These are phyloP conservation scores for Phalaenopsis equestris DNA, from an alignment of 106 monocot genomes.

Conservation along the genomic window DNA sequence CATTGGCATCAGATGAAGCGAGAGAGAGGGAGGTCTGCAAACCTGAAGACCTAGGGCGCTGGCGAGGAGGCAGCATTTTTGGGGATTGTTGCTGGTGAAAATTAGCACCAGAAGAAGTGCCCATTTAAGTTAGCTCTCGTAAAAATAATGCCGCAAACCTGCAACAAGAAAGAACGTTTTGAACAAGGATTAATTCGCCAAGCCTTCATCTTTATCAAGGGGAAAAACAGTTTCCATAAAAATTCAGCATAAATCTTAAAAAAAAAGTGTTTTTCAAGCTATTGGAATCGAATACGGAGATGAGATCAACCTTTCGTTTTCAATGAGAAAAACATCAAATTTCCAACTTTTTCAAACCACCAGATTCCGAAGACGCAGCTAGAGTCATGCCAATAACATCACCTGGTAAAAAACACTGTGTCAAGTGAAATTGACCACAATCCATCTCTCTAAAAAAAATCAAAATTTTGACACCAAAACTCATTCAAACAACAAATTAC, in stretches of 20 bases:
- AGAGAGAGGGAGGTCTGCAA: slow-evolving; percentile 61
- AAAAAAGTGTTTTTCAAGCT: too few species aligned
- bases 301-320: neutral
- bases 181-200: neutral
- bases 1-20: slow-evolving; percentile 50
- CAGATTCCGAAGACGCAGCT: neutral
- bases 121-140: slow-evolving; percentile 28
- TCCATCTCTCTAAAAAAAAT: too few species aligned
- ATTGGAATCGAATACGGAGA: too few species aligned
- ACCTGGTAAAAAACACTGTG: too few species aligned
- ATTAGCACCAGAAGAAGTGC: slow-evolving; percentile 77
- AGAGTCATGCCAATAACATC: too few species aligned
- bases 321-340: neutral
- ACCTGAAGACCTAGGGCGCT: slow-evolving; percentile 36
- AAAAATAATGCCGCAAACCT: neutral
- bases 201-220: neutral
- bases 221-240: neutral
- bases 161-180: neutral
- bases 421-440: neutral
- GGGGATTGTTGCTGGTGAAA: slow-evolving; percentile 52
- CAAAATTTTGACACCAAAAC: too few species aligned
- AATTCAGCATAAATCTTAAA: neutral
- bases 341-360: neutral
- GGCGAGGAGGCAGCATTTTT: slow-evolving; percentile 66
- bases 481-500: neutral